phyloP scores from a whole-genome alignment of 2,329 filamentous ascomycete species.

The Colletotrichum horii region DNA sequence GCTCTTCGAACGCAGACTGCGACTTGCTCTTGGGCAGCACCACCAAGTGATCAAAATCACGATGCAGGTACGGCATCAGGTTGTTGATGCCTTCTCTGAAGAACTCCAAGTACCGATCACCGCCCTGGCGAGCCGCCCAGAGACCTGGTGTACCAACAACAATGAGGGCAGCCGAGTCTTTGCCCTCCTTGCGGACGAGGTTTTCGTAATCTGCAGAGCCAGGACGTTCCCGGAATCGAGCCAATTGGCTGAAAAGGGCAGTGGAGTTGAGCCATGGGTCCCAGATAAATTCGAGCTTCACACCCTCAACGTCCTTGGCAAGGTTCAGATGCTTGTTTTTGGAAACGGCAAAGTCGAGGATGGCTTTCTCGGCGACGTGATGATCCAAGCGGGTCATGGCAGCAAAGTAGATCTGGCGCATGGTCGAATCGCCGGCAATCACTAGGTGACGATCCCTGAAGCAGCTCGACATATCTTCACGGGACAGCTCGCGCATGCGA shows the following conservation, averaged over 20 bases:
- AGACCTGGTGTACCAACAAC: conserved; percentile 59
- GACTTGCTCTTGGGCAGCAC: conserved; percentile 12
- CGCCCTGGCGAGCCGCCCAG: conserved; percentile 58
- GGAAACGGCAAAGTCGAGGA: conserved; percentile 17
- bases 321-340: conserved; percentile 17
- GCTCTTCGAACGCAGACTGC: conserved; percentile 3
- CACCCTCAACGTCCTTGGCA: conserved; percentile 1
- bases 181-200: conserved; percentile 6
- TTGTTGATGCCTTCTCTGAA: conserved; percentile 52
- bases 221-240: conserved; percentile 13
- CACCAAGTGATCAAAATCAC: conserved; percentile 26
- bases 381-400: conserved; percentile 20
- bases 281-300: conserved; percentile 51
- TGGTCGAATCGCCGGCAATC: conserved; percentile 66
- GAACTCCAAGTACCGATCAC: conserved; percentile 44
- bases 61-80: conserved; percentile 43
- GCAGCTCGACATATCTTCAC: conserved; percentile 57
- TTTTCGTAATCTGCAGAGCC: conserved; percentile 14
- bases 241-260: conserved; percentile 11
- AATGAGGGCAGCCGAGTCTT: conserved; percentile 46
- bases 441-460: conserved; percentile 56
- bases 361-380: conserved; percentile 4
- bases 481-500: conserved; percentile 60
- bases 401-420: conserved; percentile 66
- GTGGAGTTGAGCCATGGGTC: conserved; percentile 64